Conservation (phyloP, 2,329 filamentous ascomycete species). For the Didymella lethalis region DNA sequence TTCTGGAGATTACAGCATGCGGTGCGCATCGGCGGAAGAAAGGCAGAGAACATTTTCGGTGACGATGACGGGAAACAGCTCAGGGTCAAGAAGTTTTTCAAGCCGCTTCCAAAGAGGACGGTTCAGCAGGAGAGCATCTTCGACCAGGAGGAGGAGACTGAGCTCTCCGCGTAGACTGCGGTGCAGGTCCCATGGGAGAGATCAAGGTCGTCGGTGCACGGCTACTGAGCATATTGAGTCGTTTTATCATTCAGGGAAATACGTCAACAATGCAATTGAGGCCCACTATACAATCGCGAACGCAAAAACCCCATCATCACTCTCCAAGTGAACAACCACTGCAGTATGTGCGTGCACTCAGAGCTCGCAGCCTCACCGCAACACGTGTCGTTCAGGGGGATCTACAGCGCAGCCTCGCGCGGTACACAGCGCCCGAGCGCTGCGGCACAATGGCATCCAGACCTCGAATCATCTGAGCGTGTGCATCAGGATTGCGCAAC, state of each 20-base stretch:
- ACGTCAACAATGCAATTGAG: not conserved
- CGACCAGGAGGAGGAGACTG: conserved; percentile 19
- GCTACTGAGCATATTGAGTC: not conserved
- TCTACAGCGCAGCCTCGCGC: conserved; percentile 4
- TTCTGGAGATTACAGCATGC: conserved; percentile 74
- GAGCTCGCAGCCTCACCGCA: not conserved
- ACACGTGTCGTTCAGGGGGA: conserved; percentile 15
- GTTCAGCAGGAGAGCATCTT: conserved; percentile 24
- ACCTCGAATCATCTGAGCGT: not conserved
- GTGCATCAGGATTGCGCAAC: not conserved
- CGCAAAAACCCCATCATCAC: no score
- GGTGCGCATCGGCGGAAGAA: conserved; percentile 68
- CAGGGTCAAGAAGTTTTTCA: conserved; percentile 31
- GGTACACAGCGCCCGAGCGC: not conserved
- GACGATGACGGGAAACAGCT: conserved; percentile 61
- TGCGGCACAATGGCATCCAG: not conserved
- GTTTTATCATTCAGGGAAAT: not conserved
- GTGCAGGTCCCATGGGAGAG: not conserved
- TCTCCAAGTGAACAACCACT: not conserved
- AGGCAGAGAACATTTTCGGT: conserved; percentile 48
- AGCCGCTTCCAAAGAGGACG: conserved; percentile 9
- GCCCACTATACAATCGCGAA: not conserved
- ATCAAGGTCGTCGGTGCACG: not conserved
- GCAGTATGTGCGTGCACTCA: not conserved
- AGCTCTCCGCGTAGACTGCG: not conserved